Evolutionary conservation across 257 asterid genomes (phyloP).

Genomic region (Solanum appendiculatum): DNA sequence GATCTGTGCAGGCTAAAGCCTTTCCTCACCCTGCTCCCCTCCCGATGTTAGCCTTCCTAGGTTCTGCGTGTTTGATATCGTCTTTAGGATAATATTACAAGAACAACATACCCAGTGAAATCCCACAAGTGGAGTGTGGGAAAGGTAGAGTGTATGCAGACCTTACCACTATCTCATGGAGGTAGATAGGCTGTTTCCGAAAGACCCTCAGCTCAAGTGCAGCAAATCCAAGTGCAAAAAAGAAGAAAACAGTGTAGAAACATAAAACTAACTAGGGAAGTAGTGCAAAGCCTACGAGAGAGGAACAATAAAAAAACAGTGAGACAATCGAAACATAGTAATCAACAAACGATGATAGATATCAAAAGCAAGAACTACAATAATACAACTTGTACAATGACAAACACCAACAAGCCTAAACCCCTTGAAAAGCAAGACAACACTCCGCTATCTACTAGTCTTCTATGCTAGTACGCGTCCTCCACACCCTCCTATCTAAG

Average conservation of each 20-base stretch:
- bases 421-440: background rate
- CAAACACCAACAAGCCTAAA: background rate
- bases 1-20: background rate
- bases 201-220: background rate
- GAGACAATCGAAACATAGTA: background rate
- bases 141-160: background rate
- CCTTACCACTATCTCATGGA: background rate
- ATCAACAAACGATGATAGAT: background rate
- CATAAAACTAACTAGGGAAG: background rate
- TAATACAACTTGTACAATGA: background rate
- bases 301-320: background rate
- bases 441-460: background rate
- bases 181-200: background rate
- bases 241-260: background rate
- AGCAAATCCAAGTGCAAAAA: background rate
- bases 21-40: background rate
- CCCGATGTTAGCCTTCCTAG: background rate
- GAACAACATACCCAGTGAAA: background rate
- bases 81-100: background rate
- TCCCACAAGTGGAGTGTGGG: background rate
- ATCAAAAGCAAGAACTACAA: background rate
- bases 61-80: background rate
- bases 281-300: background rate
- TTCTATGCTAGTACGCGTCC: background rate
- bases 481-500: background rate